Evolutionary conservation across 208 protist genomes (phyloP).

Genomic region (Vickermania spadyakhi): DNA sequence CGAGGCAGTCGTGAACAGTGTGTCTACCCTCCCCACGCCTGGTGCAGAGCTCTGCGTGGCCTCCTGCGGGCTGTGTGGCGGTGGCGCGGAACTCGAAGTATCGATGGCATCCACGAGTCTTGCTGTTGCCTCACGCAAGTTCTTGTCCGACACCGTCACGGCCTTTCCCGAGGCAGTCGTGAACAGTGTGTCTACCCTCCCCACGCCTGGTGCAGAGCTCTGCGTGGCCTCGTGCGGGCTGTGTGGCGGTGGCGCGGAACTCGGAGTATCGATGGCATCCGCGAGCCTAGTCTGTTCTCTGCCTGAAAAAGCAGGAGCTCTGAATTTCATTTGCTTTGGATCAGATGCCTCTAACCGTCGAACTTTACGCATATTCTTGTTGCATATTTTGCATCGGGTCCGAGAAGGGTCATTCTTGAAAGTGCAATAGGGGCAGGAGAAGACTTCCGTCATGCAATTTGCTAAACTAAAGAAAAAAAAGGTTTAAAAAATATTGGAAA

Average conservation of each 20-base stretch:
- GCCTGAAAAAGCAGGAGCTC: too few relatives aligned
- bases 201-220: neutral
- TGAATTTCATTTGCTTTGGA: too few relatives aligned
- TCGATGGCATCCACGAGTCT: neutral
- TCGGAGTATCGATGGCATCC: neutral
- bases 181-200: slow-evolving; percentile 3
- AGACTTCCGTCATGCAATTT: neutral
- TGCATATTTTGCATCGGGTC: neutral
- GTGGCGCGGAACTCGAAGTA: neutral
- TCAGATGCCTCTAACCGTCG: too few relatives aligned
- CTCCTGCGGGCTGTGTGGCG: neutral
- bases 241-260: neutral
- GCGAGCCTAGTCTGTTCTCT: too few relatives aligned
- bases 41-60: neutral
- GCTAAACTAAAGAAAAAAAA: too few relatives aligned
- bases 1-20: neutral
- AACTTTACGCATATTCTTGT: neutral
- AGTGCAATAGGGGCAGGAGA: slow-evolving; percentile 5
- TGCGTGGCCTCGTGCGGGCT: neutral
- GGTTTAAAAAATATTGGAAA: too few relatives aligned
- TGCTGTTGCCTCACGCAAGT: neutral
- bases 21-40: neutral
- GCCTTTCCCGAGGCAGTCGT: slow-evolving; percentile 3
- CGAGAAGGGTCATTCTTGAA: slow-evolving; percentile 3
- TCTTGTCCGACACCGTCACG: neutral